Evolutionary conservation across 176 grass and related monocot genomes (phyloP), one percentile per base, ranked within the genome.

Genomic region (Saccharum officinarum): DNA sequence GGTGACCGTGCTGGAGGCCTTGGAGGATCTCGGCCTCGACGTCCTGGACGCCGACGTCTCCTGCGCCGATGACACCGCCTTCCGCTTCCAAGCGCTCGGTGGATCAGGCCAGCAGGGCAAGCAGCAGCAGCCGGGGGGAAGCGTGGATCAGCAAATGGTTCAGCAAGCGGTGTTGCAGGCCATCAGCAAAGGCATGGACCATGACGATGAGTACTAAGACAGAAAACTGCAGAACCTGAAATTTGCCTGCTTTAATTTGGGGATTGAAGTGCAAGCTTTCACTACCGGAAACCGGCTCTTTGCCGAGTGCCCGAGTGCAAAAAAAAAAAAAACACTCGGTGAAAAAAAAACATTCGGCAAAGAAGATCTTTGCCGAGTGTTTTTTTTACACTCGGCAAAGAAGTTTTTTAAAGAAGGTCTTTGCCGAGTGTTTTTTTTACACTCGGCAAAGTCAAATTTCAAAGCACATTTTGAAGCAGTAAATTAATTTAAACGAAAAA

Each of bases 1-100:
- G 7, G 77, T 82, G 47, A 82, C 87, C 7, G 76, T 94, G 16
- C 83, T 94, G 23, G 84, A 94, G 82, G 89, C 84, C 20, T 89
- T 94, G 0, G 86, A 94, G 69, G 87, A 91, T 6, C 44, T 94
- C 16, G 89, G 92, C 17, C 82, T 94, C 22, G 87, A 94, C 23
- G 89, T 94, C 65, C 83, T 94, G 1, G 86, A 94, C 63, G 89
- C 89, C 17, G 66, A 88, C 68, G 70, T 89, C 33, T 91, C 89
- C 1, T 94, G 89, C 76, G 59, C 79, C 20, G 80, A 84, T 38
- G 36, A 55, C 83, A 10, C 73, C 7, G 55, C 86, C 2, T 94
- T 94, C 45, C 89, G 71, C 28, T 67, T 94, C 8, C 83, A 91
- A 47, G 92, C 89, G 1, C 31, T 91, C 0, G 92, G 88, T 0